Base-by-base conservation (phyloP, 2,329 filamentous ascomycete genomes). In the Emmonsia crescens region DNA sequence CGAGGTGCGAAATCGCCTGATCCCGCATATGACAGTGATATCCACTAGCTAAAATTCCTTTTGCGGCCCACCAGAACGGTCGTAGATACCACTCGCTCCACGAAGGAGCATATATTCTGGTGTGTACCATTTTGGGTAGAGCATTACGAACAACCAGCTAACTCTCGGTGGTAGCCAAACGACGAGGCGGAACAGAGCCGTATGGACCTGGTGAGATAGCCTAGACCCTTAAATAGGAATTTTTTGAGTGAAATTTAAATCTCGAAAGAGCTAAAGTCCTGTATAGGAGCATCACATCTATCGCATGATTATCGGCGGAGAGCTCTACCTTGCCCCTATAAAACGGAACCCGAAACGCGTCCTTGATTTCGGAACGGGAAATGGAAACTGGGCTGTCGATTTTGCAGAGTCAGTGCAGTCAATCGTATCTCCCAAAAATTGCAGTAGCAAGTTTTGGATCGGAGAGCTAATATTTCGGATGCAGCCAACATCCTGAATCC, bases 101-200 rank as follows among this genome's bases (percentile, higher is more conserved):
- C 31, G 64, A 66, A 57, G 67, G 68, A 9, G 66, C 65, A 61
- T 68, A 68, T 63, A 24, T 68, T 12, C 57, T 59, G 27, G 57
- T 49, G 27, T n/a, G 33, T 59, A 29, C n/a, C n/a, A n/a, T n/a
- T n/a, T n/a, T n/a, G n/a, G n/a, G n/a, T n/a, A n/a, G n/a, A n/a
- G n/a, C n/a, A 56, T n/a, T 29, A 5, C 48, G 24, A 29, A 51
- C 38, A 19, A 8, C n/a, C 19, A n/a, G 29, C 51, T 55, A 55
- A 55, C 24, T 6, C 6, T 55, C 27, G 10, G 12, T 29, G 48
- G 12, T 66, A 69, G 63, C 72, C 72, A 27, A 74, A 75, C 59
- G 72, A 74, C 60, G 72, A 75, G 59, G 58, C 65, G 59, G 72
- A 74, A 57, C 71, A 73, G 62, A 70, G 72, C 55, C 70, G 70